phyloP scores from a whole-genome alignment of 345 rosid genomes.

The Syzygium aqueum region DNA sequence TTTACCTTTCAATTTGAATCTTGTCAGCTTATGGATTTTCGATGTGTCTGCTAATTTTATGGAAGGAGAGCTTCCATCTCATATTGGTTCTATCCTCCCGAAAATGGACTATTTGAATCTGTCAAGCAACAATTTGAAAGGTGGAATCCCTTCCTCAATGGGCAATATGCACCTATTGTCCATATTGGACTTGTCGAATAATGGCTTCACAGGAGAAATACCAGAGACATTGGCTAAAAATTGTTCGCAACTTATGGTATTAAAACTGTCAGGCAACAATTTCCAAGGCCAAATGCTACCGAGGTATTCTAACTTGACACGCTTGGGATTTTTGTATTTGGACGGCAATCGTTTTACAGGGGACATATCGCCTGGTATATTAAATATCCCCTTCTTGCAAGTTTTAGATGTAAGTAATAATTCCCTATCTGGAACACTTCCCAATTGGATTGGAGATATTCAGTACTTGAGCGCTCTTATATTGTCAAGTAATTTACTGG shows the following conservation, averaged over 20 bases:
- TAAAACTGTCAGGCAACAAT: background rate
- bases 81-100: conserved; percentile 2
- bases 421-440: background rate
- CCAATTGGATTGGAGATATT: background rate
- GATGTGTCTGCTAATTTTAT: conserved; percentile 1
- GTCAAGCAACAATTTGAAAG: conserved; percentile 2
- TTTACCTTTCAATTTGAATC: background rate
- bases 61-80: background rate
- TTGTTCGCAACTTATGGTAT: fast-evolving
- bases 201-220: background rate
- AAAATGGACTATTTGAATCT: background rate
- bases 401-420: conserved; percentile 9
- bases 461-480: fast-evolving
- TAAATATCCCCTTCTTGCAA: fast-evolving
- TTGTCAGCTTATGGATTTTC: fast-evolving
- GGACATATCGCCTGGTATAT: fast-evolving
- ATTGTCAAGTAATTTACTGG: background rate
- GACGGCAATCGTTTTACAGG: background rate
- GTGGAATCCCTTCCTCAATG: background rate
- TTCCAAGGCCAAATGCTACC: background rate
- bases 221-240: background rate
- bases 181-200: background rate
- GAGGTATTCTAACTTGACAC: background rate
- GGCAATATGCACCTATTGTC: fast-evolving
- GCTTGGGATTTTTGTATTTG: fast-evolving